phyloP scores from a whole-genome alignment of 768 basidiomycete species.

The Chiua virens region DNA sequence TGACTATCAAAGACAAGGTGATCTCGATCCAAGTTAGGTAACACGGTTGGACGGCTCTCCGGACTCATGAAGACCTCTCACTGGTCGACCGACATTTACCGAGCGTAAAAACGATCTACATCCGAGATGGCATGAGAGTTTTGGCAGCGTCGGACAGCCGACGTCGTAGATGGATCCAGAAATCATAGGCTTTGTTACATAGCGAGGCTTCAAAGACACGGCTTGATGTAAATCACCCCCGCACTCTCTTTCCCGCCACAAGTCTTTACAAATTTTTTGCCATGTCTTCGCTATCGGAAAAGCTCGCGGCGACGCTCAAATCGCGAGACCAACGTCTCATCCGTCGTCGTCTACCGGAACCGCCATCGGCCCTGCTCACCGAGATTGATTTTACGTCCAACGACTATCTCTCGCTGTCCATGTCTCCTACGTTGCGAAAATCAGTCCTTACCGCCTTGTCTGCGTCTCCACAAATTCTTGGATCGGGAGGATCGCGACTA shows the following conservation, averaged over 20 bases:
- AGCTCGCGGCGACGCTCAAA: conserved; percentile 52
- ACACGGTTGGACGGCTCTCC: too few relatives aligned
- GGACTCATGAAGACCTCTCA: too few relatives aligned
- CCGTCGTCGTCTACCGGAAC: conserved; percentile 66
- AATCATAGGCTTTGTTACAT: neutral
- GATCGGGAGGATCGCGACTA: conserved; percentile 85
- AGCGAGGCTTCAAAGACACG: too few relatives aligned
- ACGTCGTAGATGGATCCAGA: neutral
- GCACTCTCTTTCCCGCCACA: neutral
- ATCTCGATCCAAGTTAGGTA: too few relatives aligned
- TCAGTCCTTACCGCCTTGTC: conserved; percentile 58
- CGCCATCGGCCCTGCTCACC: conserved; percentile 37
- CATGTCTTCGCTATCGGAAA: conserved; percentile 35
- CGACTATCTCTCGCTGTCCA: conserved; percentile 85
- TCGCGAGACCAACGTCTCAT: conserved; percentile 69
- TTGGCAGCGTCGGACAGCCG: neutral
- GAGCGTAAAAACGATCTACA: conserved; percentile 11
- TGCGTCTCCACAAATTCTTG: conserved; percentile 60
- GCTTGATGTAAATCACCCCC: neutral
- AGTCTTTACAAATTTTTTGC: neutral
- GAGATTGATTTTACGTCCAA: conserved; percentile 79
- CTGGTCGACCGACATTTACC: neutral
- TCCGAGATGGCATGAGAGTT: conserved; percentile 9
- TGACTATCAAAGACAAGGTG: too few relatives aligned
- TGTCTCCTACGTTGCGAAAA: conserved; percentile 53